Percentiles rank a stretch among this genome's conserved stretches.
These are phyloP conservation scores for Kuraishia hungarica DNA, from an alignment of 805 yeast species.

Conservation along the genomic window DNA sequence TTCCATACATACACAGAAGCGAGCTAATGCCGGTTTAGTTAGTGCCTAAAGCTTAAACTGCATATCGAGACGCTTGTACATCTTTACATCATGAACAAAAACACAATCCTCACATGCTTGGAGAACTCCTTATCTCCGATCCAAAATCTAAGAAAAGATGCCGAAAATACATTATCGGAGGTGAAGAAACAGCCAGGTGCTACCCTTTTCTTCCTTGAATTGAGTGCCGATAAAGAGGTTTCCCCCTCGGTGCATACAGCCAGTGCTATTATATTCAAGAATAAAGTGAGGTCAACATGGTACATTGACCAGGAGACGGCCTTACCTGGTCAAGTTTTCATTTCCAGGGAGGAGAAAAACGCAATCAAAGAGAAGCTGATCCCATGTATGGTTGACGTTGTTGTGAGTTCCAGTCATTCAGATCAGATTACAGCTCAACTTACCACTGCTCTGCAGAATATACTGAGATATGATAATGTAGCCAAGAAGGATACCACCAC, in stretches of 20 bases:
- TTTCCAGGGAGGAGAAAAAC: conserved; percentile 48
- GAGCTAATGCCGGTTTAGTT: too few species aligned
- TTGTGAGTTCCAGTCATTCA: conserved; percentile 19
- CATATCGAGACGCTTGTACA: too few species aligned
- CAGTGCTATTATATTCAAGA: conserved; percentile 79
- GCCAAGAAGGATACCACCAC: too few species aligned
- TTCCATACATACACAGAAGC: too few species aligned
- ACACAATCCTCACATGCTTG: conserved; percentile 33
- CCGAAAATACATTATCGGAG: conserved; percentile 32
- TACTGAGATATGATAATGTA: conserved; percentile 33
- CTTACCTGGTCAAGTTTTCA: conserved; percentile 11
- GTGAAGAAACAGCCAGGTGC: conserved; percentile 36
- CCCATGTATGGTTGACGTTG: conserved; percentile 41
- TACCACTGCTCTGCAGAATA: conserved; percentile 45
- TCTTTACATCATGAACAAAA: conserved; percentile 28
- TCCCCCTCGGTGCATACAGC: conserved; percentile 51
- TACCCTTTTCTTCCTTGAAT: conserved; percentile 33
- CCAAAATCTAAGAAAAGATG: conserved; percentile 28
- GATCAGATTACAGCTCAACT: conserved; percentile 43
- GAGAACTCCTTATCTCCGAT: conserved; percentile 42
- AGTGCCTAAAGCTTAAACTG: too few species aligned
- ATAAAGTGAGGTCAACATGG: conserved; percentile 65
- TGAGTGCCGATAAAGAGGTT: conserved; percentile 28
- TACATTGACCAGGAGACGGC: conserved; percentile 17
- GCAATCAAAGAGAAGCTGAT: conserved; percentile 55